These are phyloP conservation scores for Starmerella tilneyi DNA, from an alignment of 805 yeast genomes.

Conservation along the genomic window DNA sequence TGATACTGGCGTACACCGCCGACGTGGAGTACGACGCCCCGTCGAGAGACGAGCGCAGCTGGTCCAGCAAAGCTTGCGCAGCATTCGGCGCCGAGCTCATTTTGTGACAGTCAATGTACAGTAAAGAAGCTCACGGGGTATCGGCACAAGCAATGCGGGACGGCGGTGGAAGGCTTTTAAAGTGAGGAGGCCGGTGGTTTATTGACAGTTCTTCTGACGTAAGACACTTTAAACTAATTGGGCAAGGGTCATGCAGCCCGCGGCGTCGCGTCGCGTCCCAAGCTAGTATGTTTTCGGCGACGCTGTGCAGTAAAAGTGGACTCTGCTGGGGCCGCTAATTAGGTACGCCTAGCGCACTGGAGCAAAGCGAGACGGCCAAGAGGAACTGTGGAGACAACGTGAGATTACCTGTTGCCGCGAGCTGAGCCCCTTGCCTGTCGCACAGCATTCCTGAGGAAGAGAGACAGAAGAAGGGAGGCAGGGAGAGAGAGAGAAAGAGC, in stretches of 20 bases:
- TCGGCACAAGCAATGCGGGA: no score
- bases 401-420: no score
- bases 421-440: no score
- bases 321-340: no score
- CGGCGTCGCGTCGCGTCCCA: slow-evolving; percentile 1
- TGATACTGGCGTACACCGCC: slow-evolving; percentile 33
- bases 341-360: no score
- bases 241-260: slow-evolving; percentile 5
- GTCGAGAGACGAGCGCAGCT: slow-evolving; percentile 24
- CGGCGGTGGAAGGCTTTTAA: not conserved
- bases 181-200: slow-evolving; percentile 4
- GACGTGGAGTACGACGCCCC: slow-evolving; percentile 27
- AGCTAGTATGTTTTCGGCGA: not conserved
- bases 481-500: no score
- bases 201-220: slow-evolving; percentile 1
- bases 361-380: no score
- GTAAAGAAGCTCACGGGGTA: no score
- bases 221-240: not conserved
- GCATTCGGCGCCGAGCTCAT: slow-evolving; percentile 6
- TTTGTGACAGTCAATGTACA: not conserved
- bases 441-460: no score
- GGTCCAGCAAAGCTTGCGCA: slow-evolving; percentile 20
- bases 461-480: no score
- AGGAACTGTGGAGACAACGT: no score
- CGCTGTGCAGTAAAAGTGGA: no score